Base-by-base conservation (phyloP, 148 eudicot species). In the Oxyria digyna region DNA sequence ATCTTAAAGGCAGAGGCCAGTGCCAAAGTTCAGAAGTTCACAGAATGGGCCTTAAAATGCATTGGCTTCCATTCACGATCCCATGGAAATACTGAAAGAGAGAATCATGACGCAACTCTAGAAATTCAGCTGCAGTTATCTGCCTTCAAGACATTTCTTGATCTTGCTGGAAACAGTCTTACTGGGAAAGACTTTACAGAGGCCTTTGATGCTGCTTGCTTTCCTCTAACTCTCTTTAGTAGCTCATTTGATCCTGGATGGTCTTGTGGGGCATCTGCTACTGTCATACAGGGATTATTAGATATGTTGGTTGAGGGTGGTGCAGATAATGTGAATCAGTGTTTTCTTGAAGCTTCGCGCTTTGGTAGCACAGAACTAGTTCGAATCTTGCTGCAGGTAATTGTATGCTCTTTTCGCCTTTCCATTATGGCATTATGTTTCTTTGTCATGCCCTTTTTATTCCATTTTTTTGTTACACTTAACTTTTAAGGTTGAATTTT, bases 151-250 rank as follows among this genome's bases (percentile, higher is more conserved):
- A 77, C 74, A 49, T 94, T 90, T 76, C 89, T 94, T 31, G 98
- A 94, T 79, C 89, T 87, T 74, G 97, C 96, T 41, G 98, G 98
- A 43, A 81, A 81, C 75, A 77, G 84, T 77, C 97, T 94, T 70
- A 83, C 87, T 4, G 97, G 91, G 65, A 94, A 90, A 79, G 98
- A 94, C 79, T 94, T 90, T 63, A 94, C 96, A 3, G 98, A 94
- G 84, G 98, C 97, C 40, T 94, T 94, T 79, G 97, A 90, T 83
- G 98, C 98, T 42, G 97, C 98, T 79, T 94, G 98, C 78, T 94
- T 94, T 73, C 98, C 98, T 38, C 97, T 94, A 40, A 90, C 98
- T 24, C 97, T 94, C n/a, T 94, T 94, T 74, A 90, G 96, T 64
- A 90, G 89, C 74, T 90, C 98, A n/a, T 90, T 90, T 76, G 98